These are phyloP conservation scores for Epicoccum nigrum DNA, from an alignment of 2,329 filamentous ascomycete species.

Conservation along the genomic window DNA sequence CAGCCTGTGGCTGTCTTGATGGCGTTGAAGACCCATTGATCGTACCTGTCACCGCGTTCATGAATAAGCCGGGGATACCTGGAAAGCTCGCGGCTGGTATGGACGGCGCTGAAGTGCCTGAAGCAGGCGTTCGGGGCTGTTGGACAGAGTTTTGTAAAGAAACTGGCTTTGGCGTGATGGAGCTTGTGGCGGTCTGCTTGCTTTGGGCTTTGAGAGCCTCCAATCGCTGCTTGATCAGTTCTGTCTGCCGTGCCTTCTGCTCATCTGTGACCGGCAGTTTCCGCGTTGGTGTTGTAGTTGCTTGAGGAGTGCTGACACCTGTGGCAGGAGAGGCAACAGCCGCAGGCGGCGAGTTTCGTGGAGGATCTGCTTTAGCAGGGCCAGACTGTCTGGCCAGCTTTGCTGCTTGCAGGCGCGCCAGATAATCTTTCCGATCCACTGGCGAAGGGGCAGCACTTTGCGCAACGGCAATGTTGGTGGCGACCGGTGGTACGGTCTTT, in stretches of 20 bases:
- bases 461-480: slow-evolving; percentile 26
- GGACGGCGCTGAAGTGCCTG: slow-evolving; percentile 11
- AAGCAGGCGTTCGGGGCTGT: slow-evolving; percentile 8
- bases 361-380: slow-evolving; percentile 28
- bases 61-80: slow-evolving; percentile 60
- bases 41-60: slow-evolving; percentile 43
- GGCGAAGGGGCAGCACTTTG: slow-evolving; percentile 47
- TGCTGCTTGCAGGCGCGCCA: slow-evolving; percentile 75
- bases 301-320: slow-evolving; percentile 21
- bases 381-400: slow-evolving; percentile 61
- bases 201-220: slow-evolving; percentile 60
- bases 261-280: slow-evolving; percentile 39
- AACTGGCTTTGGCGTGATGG: slow-evolving; percentile 14
- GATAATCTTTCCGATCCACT: slow-evolving; percentile 75
- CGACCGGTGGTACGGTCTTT: slow-evolving; percentile 28
- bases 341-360: slow-evolving; percentile 28
- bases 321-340: slow-evolving; percentile 15
- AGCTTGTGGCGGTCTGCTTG: slow-evolving; percentile 17
- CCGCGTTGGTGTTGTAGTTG: slow-evolving; percentile 17
- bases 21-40: slow-evolving; percentile 12
- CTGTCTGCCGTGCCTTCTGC: slow-evolving; percentile 69
- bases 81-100: slow-evolving; percentile 32
- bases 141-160: not conserved
- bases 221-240: slow-evolving; percentile 77
- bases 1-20: slow-evolving; percentile 12